phyloP scores from a whole-genome alignment of 1,284 basidiomycete species.

The Marasmius tenuissimus region DNA sequence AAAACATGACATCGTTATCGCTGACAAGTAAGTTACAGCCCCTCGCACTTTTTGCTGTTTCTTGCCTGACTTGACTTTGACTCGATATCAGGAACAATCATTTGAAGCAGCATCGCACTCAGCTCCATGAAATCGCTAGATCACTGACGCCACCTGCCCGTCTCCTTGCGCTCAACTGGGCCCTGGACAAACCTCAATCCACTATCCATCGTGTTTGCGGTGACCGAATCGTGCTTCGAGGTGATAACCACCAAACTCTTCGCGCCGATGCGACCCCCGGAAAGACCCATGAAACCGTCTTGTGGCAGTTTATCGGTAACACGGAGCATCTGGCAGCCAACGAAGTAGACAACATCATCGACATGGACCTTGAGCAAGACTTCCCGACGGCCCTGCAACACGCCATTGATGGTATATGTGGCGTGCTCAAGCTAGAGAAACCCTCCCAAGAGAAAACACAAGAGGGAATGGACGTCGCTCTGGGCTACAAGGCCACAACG shows the following conservation, averaged over 20 bases:
- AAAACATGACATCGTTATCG: slow-evolving; percentile 77
- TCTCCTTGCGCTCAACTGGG: slow-evolving; percentile 82
- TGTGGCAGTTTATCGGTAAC: slow-evolving; percentile 77
- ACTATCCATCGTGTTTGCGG: slow-evolving; percentile 74
- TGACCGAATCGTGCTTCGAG: slow-evolving; percentile 73
- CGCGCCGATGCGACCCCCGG: slow-evolving; percentile 47
- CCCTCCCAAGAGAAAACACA: slow-evolving; percentile 60
- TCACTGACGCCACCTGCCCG: slow-evolving; percentile 52
- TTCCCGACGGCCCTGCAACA: slow-evolving; percentile 57
- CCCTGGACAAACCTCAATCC: slow-evolving; percentile 49
- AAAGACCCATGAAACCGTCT: slow-evolving; percentile 74
- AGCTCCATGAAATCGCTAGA: slow-evolving; percentile 58
- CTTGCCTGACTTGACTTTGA: neutral
- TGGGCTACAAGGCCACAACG: slow-evolving; percentile 48
- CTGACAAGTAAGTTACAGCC: slow-evolving; percentile 70
- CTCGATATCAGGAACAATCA: slow-evolving; percentile 79
- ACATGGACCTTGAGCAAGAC: slow-evolving; percentile 59
- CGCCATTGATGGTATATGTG: slow-evolving; percentile 60
- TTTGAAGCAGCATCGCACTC: slow-evolving; percentile 70
- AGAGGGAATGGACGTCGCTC: slow-evolving; percentile 57
- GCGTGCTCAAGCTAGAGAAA: slow-evolving; percentile 46
- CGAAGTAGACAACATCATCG: slow-evolving; percentile 68
- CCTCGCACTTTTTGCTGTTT: neutral
- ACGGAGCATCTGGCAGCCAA: slow-evolving; percentile 64
- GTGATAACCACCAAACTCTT: slow-evolving; percentile 84